Conservation (phyloP, 2,329 filamentous ascomycete genomes). For the Sarocladium brachiariae region DNA sequence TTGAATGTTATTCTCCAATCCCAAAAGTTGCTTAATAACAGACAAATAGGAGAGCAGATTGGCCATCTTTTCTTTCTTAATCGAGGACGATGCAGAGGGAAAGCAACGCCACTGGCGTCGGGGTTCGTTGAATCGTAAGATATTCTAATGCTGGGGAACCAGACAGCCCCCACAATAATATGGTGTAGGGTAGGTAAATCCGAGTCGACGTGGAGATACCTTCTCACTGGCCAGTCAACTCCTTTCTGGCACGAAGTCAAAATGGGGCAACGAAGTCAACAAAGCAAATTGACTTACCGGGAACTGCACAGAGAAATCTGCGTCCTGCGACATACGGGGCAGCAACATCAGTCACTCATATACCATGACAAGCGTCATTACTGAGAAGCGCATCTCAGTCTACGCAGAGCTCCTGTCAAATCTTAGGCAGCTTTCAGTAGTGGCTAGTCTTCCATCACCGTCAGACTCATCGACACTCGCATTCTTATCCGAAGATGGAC, state of each 20-base stretch:
- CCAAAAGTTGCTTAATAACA: slow-evolving; percentile 21
- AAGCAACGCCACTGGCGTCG: background rate
- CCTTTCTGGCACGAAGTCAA: too few relatives aligned
- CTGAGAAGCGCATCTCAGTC: slow-evolving; percentile 28
- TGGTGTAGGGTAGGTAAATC: slow-evolving; percentile 3
- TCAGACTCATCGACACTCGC: slow-evolving; percentile 35
- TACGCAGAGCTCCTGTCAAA: slow-evolving; percentile 61
- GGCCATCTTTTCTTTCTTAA: slow-evolving; percentile 19
- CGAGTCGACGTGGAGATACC: too few relatives aligned
- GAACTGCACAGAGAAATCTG: too few relatives aligned
- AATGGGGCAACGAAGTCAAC: too few relatives aligned
- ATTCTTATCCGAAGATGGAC: slow-evolving; percentile 37
- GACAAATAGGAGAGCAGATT: slow-evolving; percentile 28
- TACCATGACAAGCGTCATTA: background rate
- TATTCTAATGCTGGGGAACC: background rate
- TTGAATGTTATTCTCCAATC: slow-evolving; percentile 18
- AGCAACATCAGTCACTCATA: background rate
- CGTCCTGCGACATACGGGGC: background rate
- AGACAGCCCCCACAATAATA: background rate
- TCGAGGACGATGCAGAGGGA: background rate
- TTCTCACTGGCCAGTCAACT: too few relatives aligned
- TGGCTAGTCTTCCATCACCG: slow-evolving; percentile 41
- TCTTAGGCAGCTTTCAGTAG: slow-evolving; percentile 57
- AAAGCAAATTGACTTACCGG: too few relatives aligned
- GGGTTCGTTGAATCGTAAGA: slow-evolving; percentile 4